A percentile compares a stretch with the other conserved stretches of the same genome.
These are phyloP conservation scores for Paramecium sonneborni DNA, from an alignment of 73 alveolate genomes.

Conservation along the genomic window DNA sequence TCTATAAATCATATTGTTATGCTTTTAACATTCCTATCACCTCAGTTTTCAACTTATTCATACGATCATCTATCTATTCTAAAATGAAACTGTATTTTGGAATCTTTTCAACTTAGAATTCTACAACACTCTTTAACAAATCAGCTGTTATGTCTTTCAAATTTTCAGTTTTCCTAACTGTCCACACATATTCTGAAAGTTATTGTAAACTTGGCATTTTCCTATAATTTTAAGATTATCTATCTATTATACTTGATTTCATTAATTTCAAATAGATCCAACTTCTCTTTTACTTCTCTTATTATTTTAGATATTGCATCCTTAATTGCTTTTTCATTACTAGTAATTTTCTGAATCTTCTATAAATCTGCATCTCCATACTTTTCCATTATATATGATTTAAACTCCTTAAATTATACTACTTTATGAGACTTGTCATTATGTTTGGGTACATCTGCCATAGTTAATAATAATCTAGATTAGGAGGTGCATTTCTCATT, in stretches of 20 bases:
- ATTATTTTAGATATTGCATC: neutral
- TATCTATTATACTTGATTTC: neutral
- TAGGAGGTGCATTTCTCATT: neutral
- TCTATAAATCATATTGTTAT: neutral
- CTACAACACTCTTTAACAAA: neutral
- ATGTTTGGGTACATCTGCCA: constrained; percentile 51
- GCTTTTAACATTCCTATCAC: neutral
- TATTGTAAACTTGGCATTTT: constrained; percentile 3
- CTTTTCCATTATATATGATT: neutral
- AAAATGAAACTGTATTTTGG: constrained; percentile 12
- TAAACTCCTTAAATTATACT: constrained; percentile 13
- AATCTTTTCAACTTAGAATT: constrained; percentile 14
- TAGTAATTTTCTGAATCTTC: neutral
- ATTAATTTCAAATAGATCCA: neutral
- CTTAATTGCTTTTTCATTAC: neutral
- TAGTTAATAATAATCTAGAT: neutral
- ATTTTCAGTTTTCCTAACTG: constrained; percentile 20
- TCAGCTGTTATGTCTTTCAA: constrained; percentile 22
- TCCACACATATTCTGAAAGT: constrained; percentile 13
- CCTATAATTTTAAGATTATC: neutral
- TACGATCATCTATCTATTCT: neutral
- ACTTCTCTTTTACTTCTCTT: neutral
- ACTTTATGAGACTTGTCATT: constrained; percentile 37
- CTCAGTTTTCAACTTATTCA: neutral
- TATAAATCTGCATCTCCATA: constrained; percentile 8